Evolutionary conservation across 2,329 filamentous ascomycete species (phyloP).

Genomic region (Diplocarpon rosae): DNA sequence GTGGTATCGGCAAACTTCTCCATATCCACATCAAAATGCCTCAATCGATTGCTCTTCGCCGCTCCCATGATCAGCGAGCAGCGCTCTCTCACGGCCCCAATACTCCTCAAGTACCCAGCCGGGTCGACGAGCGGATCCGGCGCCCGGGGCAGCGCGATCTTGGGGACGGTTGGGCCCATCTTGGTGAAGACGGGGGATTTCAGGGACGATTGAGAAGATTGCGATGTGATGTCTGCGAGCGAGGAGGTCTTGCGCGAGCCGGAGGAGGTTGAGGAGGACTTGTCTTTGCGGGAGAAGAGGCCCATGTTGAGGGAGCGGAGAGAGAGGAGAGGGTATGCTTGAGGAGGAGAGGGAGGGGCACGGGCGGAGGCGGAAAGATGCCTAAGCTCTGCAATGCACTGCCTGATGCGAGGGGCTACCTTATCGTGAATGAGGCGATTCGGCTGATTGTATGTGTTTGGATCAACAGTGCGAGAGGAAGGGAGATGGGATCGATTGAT

Average conservation of each 20-base stretch:
- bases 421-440: too few relatives aligned
- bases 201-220: conserved; percentile 23
- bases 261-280: conserved; percentile 12
- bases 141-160: conserved; percentile 70
- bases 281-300: conserved; percentile 25
- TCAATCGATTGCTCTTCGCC: conserved; percentile 56
- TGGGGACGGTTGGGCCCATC: conserved; percentile 43
- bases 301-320: conserved; percentile 18
- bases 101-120: conserved; percentile 79
- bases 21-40: conserved; percentile 62
- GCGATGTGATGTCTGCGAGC: conserved; percentile 18
- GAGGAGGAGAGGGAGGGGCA: not conserved
- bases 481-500: too few relatives aligned
- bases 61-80: conserved; percentile 49
- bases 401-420: too few relatives aligned
- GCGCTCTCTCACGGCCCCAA: conserved; percentile 75
- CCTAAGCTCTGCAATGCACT: too few relatives aligned
- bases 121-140: conserved; percentile 84
- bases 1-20: conserved; percentile 57
- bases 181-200: conserved; percentile 23
- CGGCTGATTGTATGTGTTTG: too few relatives aligned
- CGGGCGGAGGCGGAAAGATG: too few relatives aligned
- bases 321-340: not conserved
- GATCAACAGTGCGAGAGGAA: too few relatives aligned
- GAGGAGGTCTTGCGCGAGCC: conserved; percentile 18